These are phyloP conservation scores for Sodiomyces alkalinus DNA, from an alignment of 2,329 filamentous ascomycete genomes.

Conservation along the genomic window DNA sequence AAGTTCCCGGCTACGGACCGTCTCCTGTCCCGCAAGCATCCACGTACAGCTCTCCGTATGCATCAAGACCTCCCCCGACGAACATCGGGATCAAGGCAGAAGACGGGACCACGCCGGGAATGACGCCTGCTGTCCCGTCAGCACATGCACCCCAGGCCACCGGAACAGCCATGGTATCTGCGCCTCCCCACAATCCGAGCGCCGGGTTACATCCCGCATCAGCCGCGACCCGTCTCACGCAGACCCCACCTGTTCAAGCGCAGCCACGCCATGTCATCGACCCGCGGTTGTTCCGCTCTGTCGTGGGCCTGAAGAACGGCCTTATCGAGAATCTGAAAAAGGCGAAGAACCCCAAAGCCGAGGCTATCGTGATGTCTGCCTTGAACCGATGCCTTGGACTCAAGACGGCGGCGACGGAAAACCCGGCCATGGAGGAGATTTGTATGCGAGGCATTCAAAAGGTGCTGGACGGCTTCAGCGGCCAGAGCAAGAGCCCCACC, in stretches of 20 bases:
- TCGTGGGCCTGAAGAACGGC: constrained; percentile 30
- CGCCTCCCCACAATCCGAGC: too few relatives aligned
- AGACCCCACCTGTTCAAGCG: constrained; percentile 5
- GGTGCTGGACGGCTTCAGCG: constrained; percentile 26
- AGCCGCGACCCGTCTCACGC: constrained; percentile 4
- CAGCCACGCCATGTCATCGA: constrained; percentile 23
- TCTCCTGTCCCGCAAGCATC: constrained; percentile 10
- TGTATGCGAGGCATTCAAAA: constrained; percentile 26
- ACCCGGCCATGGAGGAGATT: constrained; percentile 30
- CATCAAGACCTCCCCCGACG: constrained; percentile 11
- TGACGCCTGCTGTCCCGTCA: constrained; percentile 1
- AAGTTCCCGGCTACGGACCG: constrained; percentile 12
- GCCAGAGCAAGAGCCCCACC: constrained; percentile 18
- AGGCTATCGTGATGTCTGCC: constrained; percentile 35
- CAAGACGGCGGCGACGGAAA: constrained; percentile 25
- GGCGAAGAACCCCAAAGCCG: constrained; percentile 24
- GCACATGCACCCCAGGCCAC: constrained; percentile 3
- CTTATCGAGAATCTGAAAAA: constrained; percentile 29
- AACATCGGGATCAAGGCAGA: constrained; percentile 8
- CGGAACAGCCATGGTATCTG: constrained; percentile 5
- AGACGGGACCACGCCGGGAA: constrained; percentile 6
- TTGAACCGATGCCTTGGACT: constrained; percentile 35
- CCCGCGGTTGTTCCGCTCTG: constrained; percentile 24
- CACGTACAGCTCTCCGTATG: constrained; percentile 16
- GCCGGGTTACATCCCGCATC: constrained; percentile 4